Percentiles rank a stretch among this genome's conserved stretches.
Evolutionary conservation across 208 protist genomes (phyloP).

Genomic region (Porcisia hertigi): DNA sequence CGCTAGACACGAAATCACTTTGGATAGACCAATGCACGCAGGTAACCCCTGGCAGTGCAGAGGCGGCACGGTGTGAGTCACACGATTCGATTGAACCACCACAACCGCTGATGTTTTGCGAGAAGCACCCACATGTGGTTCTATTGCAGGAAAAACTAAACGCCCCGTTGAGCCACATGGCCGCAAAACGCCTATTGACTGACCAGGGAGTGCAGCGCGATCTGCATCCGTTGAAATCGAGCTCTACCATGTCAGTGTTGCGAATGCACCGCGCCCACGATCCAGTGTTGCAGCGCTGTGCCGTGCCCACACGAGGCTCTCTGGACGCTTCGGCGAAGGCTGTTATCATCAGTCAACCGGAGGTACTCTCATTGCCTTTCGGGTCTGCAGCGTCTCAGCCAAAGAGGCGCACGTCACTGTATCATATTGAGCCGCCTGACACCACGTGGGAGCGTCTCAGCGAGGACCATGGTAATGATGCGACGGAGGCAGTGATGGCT

Average conservation of each 20-base stretch:
- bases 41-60: no score
- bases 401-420: not conserved
- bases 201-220: not conserved
- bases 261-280: not conserved
- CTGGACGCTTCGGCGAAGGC: conserved; percentile 8
- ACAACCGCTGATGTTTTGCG: not conserved
- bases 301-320: not conserved
- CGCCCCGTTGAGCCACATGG: not conserved
- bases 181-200: not conserved
- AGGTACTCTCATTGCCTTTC: not conserved
- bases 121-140: not conserved
- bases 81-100: not conserved
- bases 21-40: not conserved
- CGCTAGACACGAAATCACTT: not conserved
- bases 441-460: conserved; percentile 4
- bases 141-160: not conserved
- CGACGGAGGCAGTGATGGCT: not conserved
- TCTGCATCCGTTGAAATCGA: not conserved
- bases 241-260: not conserved
- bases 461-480: not conserved
- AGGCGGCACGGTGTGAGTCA: not conserved
- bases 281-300: not conserved
- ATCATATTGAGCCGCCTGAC: not conserved
- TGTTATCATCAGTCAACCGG: conserved; percentile 1
- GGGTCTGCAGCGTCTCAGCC: not conserved